A percentile compares a stretch with the other conserved stretches of the same genome.
Conservation (phyloP, 2,329 filamentous ascomycete genomes). For the Stagonosporopsis cucurbitacearum region DNA sequence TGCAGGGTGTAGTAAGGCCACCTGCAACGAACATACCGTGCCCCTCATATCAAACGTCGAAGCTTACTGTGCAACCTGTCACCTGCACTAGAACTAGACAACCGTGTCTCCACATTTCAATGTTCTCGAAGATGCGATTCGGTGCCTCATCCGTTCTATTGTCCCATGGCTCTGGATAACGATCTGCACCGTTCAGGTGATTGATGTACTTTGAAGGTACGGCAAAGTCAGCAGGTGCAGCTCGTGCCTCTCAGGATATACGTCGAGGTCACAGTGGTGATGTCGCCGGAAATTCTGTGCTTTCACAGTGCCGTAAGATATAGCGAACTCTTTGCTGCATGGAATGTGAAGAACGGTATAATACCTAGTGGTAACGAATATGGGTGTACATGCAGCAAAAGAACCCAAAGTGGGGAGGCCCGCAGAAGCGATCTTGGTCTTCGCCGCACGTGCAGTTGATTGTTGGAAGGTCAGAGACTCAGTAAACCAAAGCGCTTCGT, state of each 20-base stretch:
- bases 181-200: not conserved
- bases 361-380: no score
- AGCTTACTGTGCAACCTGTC: constrained; percentile 6
- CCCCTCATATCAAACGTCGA: constrained; percentile 16
- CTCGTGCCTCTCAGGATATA: not conserved
- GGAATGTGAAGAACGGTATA: not conserved
- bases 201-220: not conserved
- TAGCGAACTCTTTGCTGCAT: not conserved
- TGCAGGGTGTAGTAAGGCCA: constrained; percentile 1
- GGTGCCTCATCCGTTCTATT: not conserved
- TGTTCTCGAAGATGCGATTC: constrained; percentile 10
- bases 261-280: not conserved
- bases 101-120: not conserved
- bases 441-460: no score
- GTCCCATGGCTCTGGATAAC: not conserved
- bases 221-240: not conserved
- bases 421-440: no score
- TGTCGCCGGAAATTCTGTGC: not conserved
- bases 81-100: constrained; percentile 9
- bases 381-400: no score
- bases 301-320: not conserved
- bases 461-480: no score
- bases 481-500: not conserved
- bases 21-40: constrained; percentile 8
- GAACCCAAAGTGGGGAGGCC: no score